Evolutionary conservation across 805 yeast species (phyloP), one percentile per base, ranked within the genome.

Genomic region (Ogataea parapolymorpha): DNA sequence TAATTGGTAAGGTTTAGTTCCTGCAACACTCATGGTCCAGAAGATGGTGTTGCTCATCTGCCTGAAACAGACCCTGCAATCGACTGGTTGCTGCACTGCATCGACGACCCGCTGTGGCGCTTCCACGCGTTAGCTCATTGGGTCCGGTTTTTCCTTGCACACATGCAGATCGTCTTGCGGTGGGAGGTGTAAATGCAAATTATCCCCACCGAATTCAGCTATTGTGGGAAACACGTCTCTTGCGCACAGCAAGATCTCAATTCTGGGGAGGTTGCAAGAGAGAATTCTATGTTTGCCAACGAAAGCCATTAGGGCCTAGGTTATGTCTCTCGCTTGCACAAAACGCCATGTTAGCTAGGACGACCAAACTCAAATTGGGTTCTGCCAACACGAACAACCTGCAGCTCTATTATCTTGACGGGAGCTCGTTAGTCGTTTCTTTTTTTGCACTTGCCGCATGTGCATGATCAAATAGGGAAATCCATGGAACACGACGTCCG

Each of bases 391-490:
- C 7, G 14, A 6, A 11, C 27, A 16, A 13, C 18, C 28, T 32
- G 36, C 36, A 23, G 36, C 11, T n/a, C 18, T 6, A 23, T 14
- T 32, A 32, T 23, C 27, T 32, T 31, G 33, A 31, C 24, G 16
- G 16, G 20, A n/a, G 25, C 15, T 14, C 7, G 8, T 20, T n/a
- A 2, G 11, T 25, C 17, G 8, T 32, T 32, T 31, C 25, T 31
- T 18, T 32, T 32, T 24, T 18, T 15, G 20, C 16, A 20, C 15
- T 25, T 6, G 29, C 17, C 13, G 12, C 28, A 24, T 16, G 24
- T 6, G 11, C 15, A 25, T 12, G n/a, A 9, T 23, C 37, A 10
- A 24, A 33, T 11, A 22, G 10, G 22, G 37, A 12, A 23, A 25
- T 16, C 16, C 28, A 14, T 24, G 15, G 37, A 33, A 33, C 25